These are phyloP conservation scores for Kockovaella imperatae DNA, from an alignment of 768 basidiomycete genomes.

Conservation along the genomic window DNA sequence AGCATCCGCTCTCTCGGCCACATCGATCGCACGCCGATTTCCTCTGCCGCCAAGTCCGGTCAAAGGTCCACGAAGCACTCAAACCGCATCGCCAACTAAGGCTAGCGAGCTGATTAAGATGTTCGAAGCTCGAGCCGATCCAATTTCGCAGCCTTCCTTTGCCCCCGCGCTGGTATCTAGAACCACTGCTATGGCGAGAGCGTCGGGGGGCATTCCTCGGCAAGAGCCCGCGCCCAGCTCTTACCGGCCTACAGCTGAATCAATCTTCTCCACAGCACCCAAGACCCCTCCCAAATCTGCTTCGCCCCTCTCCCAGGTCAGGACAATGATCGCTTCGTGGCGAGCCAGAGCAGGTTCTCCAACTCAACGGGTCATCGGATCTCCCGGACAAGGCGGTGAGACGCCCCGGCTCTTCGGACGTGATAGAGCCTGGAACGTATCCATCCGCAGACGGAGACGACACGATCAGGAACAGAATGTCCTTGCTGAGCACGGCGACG, in stretches of 20 bases:
- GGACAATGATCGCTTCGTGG: conserved; percentile 35
- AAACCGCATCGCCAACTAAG: conserved; percentile 20
- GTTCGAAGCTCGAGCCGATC: conserved; percentile 19
- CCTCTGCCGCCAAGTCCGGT: conserved; percentile 27
- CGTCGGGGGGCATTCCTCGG: too few relatives aligned
- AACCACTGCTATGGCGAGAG: background rate
- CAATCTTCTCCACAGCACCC: background rate
- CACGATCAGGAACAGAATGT: conserved; percentile 14
- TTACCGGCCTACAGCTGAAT: background rate
- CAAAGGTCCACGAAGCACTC: conserved; percentile 11
- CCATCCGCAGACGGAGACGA: conserved; percentile 23
- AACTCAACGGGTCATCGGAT: conserved; percentile 15
- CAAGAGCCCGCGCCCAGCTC: conserved; percentile 4
- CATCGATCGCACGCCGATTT: conserved; percentile 17
- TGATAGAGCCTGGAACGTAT: conserved; percentile 32
- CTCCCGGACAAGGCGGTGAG: conserved; percentile 11
- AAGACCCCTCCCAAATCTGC: conserved; percentile 17
- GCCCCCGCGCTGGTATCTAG: conserved; percentile 1
- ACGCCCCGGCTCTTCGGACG: conserved; percentile 6
- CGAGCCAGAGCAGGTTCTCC: conserved; percentile 23
- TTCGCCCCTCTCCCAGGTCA: conserved; percentile 24
- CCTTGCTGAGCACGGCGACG: conserved; percentile 23
- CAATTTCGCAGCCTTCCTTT: conserved; percentile 12
- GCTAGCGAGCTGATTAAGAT: conserved; percentile 34
- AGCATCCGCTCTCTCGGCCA: background rate